Evolutionary conservation across 2,329 filamentous ascomycete species (phyloP), one percentile per base, ranked within the genome.

Genomic region (Stagonosporopsis rhizophila): DNA sequence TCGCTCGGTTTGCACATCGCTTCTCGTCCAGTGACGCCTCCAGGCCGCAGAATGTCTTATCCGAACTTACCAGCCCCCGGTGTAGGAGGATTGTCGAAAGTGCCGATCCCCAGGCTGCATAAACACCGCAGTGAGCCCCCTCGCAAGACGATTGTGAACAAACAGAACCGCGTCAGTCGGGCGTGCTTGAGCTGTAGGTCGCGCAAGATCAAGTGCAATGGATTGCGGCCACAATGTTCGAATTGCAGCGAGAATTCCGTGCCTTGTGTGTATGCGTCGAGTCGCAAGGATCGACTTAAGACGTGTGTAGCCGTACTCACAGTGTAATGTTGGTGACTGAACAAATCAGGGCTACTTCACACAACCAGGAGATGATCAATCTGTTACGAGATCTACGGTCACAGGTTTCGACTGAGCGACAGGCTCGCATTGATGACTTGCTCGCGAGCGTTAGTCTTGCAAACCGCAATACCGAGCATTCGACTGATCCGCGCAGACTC

Each of bases 171-270:
- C 38, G 69, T 70, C 6, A 55, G 54, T 23, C 61, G 67, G 23
- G 75, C 75, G 6, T 78, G 75, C 49, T 56, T 70, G 32, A 68
- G 59, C 28, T 78, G 75, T 56, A 68, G 74, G 9, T 56, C 65
- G 15, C 65, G 74, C 20, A 78, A 78, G 52, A 71, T 75, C 57
- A 76, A 74, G 41, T 78, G 75, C 61, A 71, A 72, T 61, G 75
- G 75, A 4, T 59, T 54, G 23, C 68, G 63, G 22, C 75, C 75
- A 2, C 35, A 47, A 20, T 78, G 75, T 58, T 59, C 67, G 11
- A 71, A 75, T 27, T 78, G 76, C 51, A 51, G 51, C 22, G 66
- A 70, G 11, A 67, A 65, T 45, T 52, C 60, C 8, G 35, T 66
- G 5, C 30, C 60, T 2, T 78, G 75, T 56, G 59, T 68, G 22